phyloP scores from a whole-genome alignment of 2,329 filamentous ascomycete species.

The Nothophaeocryptopus gaeumannii region DNA sequence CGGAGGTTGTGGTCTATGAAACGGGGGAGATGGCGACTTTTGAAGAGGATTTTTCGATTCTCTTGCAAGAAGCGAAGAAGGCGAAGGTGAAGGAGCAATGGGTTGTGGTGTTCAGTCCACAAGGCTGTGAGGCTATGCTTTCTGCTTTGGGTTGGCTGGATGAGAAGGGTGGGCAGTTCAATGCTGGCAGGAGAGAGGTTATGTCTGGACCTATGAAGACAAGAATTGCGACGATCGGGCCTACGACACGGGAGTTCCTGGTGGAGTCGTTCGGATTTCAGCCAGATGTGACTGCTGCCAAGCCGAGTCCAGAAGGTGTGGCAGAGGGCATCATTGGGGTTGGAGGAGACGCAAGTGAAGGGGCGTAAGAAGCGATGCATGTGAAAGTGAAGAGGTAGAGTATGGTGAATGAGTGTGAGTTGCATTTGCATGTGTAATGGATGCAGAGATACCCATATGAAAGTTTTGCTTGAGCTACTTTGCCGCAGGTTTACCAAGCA shows the following conservation, averaged over 20 bases:
- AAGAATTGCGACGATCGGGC: conserved; percentile 83
- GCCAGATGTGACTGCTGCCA: conserved; percentile 76
- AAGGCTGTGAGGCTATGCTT: conserved; percentile 61
- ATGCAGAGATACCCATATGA: too few relatives aligned
- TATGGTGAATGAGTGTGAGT: too few relatives aligned
- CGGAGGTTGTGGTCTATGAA: conserved; percentile 81
- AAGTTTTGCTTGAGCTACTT: too few relatives aligned
- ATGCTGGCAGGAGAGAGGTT: conserved; percentile 59
- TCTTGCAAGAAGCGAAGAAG: conserved; percentile 44
- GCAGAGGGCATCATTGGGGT: conserved; percentile 58
- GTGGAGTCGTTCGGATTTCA: conserved; percentile 61
- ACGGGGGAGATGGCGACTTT: conserved; percentile 82
- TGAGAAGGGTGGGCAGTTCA: conserved; percentile 37
- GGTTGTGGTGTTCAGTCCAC: conserved; percentile 70
- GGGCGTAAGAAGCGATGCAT: too few relatives aligned
- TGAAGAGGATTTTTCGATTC: conserved; percentile 58
- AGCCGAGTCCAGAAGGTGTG: conserved; percentile 78
- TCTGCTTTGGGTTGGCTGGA: conserved; percentile 50
- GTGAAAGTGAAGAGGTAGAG: too few relatives aligned
- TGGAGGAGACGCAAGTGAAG: neutral
- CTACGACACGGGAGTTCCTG: conserved; percentile 80
- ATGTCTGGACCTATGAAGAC: conserved; percentile 90
- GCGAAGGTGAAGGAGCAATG: conserved; percentile 52
- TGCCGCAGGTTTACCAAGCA: too few relatives aligned
- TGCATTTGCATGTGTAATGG: too few relatives aligned